Evolutionary conservation across 371 early-diverging fungal genomes (phyloP).

Genomic region (Lichtheimia hyalospora): DNA sequence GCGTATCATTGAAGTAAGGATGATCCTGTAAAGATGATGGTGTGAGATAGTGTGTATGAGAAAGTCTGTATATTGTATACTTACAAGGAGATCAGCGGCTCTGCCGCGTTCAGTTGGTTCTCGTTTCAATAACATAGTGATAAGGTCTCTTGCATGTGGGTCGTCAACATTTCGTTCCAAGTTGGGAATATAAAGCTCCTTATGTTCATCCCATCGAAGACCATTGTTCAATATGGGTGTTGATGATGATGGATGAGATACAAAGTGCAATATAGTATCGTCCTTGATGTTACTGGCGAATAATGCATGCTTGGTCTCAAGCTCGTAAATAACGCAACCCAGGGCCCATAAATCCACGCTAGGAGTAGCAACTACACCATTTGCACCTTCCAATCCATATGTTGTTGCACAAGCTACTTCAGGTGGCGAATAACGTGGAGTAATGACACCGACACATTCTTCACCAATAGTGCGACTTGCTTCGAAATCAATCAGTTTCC

Average conservation of each 20-base stretch:
- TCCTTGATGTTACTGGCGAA: slow-evolving; percentile 42
- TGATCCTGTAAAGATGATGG: background rate
- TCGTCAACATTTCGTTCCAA: slow-evolving; percentile 32
- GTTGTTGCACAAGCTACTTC: slow-evolving; percentile 52
- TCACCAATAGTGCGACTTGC: slow-evolving; percentile 46
- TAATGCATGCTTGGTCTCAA: slow-evolving; percentile 40
- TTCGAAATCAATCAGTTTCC: slow-evolving; percentile 52
- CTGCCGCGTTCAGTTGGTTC: slow-evolving; percentile 40
- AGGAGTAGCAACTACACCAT: slow-evolving; percentile 49
- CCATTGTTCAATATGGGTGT: slow-evolving; percentile 48
- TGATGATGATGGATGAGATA: slow-evolving; percentile 47
- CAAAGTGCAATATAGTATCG: slow-evolving; percentile 45
- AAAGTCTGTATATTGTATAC: background rate
- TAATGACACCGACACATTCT: slow-evolving; percentile 26
- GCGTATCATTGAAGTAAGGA: background rate
- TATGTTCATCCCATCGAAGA: slow-evolving; percentile 42
- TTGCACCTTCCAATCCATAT: slow-evolving; percentile 48
- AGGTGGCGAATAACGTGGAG: slow-evolving; percentile 36
- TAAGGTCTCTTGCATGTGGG: slow-evolving; percentile 26
- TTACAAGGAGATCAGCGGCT: slow-evolving; percentile 36
- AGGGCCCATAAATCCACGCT: slow-evolving; percentile 51
- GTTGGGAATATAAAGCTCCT: slow-evolving; percentile 43
- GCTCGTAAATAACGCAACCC: slow-evolving; percentile 48
- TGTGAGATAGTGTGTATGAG: too few relatives aligned
- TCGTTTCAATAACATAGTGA: slow-evolving; percentile 32